Evolutionary conservation across 2,329 filamentous ascomycete genomes (phyloP).

Genomic region (Cercospora sp.): DNA sequence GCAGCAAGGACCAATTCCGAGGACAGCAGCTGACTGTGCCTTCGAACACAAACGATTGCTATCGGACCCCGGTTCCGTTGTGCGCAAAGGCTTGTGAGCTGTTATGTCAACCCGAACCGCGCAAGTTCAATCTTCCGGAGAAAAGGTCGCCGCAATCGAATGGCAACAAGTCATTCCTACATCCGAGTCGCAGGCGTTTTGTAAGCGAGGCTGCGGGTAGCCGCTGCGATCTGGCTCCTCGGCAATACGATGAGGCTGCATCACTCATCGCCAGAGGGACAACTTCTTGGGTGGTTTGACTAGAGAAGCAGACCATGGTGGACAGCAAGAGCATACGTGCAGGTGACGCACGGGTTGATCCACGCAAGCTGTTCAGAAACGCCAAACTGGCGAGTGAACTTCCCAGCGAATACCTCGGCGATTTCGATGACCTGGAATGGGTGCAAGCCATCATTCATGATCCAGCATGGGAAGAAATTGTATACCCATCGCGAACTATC

Average conservation of each 20-base stretch:
- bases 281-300: not conserved
- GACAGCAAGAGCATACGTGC: not conserved
- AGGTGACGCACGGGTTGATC: not conserved
- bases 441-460: constrained; percentile 14
- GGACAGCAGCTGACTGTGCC: not conserved
- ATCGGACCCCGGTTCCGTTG: not conserved
- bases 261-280: not conserved
- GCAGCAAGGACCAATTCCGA: not conserved
- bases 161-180: not conserved
- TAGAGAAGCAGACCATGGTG: not conserved
- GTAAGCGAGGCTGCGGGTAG: not conserved
- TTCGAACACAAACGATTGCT: not conserved
- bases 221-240: not conserved
- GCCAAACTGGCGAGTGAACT: constrained; percentile 16
- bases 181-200: not conserved
- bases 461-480: constrained; percentile 9
- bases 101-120: not conserved
- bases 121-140: not conserved
- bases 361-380: not conserved
- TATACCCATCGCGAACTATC: constrained; percentile 15
- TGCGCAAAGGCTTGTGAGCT: not conserved
- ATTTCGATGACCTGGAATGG: constrained; percentile 15
- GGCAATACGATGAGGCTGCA: not conserved
- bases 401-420: constrained; percentile 16
- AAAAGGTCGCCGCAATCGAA: not conserved